A percentile compares a stretch with the other conserved stretches of the same genome.
These are phyloP conservation scores for Lycium ferocissimum DNA, from an alignment of 257 asterid genomes.

Conservation along the genomic window DNA sequence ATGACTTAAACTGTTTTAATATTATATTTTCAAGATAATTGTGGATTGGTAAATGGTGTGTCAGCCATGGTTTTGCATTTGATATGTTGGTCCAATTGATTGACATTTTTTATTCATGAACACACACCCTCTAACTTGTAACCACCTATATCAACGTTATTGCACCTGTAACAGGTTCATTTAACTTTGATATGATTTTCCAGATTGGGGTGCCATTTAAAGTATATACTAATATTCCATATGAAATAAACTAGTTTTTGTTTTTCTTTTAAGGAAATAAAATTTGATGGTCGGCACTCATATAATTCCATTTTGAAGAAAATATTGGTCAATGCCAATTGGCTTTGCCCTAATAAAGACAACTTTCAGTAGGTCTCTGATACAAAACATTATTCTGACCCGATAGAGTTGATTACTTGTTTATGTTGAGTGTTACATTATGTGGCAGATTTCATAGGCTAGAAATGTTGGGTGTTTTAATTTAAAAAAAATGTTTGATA, in stretches of 20 bases:
- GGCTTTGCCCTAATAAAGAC: no score
- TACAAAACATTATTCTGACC: neutral
- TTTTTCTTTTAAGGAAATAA: neutral
- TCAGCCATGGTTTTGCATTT: no score
- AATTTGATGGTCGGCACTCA: neutral
- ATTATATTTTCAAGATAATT: no score
- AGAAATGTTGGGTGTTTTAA: neutral
- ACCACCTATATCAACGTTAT: neutral
- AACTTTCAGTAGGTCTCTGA: no score
- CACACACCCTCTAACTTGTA: neutral
- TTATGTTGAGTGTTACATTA: neutral
- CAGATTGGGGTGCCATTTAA: neutral
- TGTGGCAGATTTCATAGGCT: neutral
- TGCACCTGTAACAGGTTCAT: neutral
- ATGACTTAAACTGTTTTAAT: no score
- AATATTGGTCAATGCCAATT: neutral
- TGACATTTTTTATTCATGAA: no score
- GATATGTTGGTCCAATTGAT: no score
- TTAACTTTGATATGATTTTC: neutral
- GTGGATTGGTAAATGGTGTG: no score
- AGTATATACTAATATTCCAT: no score
- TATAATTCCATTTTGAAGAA: neutral
- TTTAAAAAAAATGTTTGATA: neutral
- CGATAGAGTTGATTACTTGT: neutral
- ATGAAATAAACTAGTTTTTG: neutral